Evolutionary conservation across 2,329 filamentous ascomycete genomes (phyloP).

Genomic region (Cladophialophora psammophila): DNA sequence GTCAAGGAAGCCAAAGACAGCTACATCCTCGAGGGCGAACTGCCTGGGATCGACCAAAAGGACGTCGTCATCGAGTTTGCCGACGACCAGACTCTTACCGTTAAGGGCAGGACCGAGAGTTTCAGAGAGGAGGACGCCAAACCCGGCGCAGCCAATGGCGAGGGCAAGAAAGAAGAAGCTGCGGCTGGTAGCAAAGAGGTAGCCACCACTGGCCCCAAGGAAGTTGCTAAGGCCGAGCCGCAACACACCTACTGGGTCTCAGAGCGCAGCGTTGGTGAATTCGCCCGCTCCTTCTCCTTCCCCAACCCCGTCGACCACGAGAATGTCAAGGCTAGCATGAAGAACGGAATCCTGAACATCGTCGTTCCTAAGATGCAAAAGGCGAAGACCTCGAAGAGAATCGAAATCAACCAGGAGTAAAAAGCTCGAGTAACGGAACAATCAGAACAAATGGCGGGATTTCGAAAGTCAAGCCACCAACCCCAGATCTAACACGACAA

Average conservation of each 20-base stretch:
- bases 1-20: constrained; percentile 53
- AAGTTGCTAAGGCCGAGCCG: constrained; percentile 45
- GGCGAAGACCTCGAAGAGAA: constrained; percentile 34
- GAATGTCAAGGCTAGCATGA: constrained; percentile 67
- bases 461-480: background rate
- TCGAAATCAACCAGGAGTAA: constrained; percentile 33
- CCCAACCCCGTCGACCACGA: constrained; percentile 65
- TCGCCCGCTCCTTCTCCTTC: constrained; percentile 67
- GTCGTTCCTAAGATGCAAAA: constrained; percentile 63
- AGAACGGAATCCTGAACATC: constrained; percentile 66
- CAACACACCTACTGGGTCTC: constrained; percentile 64
- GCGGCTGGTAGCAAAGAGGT: constrained; percentile 41
- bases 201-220: constrained; percentile 33
- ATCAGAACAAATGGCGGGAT: background rate
- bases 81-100: constrained; percentile 55
- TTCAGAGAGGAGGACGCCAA: constrained; percentile 42
- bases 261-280: constrained; percentile 66
- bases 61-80: constrained; percentile 57
- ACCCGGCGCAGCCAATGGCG: background rate
- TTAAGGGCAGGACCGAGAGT: constrained; percentile 54
- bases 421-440: background rate
- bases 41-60: constrained; percentile 56
- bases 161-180: constrained; percentile 22
- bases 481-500: background rate
- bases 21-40: constrained; percentile 59